A percentile compares a stretch with the other conserved stretches of the same genome.
These are phyloP conservation scores for Phytophthora pseudosyringae DNA, from an alignment of 352 stramenopile species.

Conservation along the genomic window DNA sequence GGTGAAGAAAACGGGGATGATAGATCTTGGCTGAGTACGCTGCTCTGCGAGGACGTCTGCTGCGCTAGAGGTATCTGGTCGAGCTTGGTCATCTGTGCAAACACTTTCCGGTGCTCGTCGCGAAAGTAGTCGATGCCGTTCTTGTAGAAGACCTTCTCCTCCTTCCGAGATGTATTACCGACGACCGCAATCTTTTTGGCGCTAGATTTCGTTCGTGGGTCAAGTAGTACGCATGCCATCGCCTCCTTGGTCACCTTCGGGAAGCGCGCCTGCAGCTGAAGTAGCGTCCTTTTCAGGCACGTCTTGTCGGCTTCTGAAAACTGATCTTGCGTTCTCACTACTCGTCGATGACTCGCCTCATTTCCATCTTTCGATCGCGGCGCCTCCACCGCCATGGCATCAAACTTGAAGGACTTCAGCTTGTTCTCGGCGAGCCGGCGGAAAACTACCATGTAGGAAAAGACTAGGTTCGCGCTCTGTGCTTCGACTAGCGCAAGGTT, in stretches of 20 bases:
- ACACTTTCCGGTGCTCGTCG: background rate
- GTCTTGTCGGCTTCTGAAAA: background rate
- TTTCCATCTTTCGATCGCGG: background rate
- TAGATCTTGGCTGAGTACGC: conserved; percentile 6
- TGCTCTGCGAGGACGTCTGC: background rate
- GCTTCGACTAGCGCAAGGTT: conserved; percentile 5
- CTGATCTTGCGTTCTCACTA: background rate
- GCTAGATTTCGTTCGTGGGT: no score
- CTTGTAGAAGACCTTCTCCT: no score
- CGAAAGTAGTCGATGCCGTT: no score
- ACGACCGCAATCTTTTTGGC: background rate
- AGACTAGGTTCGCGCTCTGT: background rate
- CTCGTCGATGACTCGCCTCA: background rate
- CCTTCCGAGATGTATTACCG: no score
- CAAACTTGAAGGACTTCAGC: conserved; percentile 1
- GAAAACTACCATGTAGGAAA: conserved; percentile 6
- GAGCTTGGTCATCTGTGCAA: background rate
- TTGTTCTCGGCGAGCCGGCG: conserved; percentile 1
- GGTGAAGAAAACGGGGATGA: background rate
- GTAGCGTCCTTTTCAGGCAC: background rate
- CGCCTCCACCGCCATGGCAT: background rate
- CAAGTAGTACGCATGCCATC: no score
- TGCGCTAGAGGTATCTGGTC: background rate
- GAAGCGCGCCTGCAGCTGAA: conserved; percentile 11
- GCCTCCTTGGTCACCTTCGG: background rate